These are phyloP conservation scores for Diaporthe capsici DNA, from an alignment of 2,329 filamentous ascomycete genomes.

Conservation along the genomic window DNA sequence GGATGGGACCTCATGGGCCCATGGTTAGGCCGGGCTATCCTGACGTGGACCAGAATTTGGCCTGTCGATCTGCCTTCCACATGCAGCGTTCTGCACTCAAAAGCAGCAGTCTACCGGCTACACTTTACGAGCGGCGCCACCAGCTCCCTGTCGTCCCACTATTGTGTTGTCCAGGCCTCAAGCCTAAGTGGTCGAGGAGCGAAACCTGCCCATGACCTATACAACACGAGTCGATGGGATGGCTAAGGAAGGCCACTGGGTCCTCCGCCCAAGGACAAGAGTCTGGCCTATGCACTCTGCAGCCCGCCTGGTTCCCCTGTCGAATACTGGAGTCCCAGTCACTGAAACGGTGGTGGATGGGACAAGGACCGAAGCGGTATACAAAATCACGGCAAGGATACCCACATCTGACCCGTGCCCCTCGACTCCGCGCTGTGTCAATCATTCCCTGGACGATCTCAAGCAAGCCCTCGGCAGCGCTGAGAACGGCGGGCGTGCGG, in stretches of 20 bases:
- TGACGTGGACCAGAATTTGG: slow-evolving; percentile 6
- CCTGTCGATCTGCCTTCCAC: slow-evolving; percentile 13
- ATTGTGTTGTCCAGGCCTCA: background rate
- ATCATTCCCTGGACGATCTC: slow-evolving; percentile 8
- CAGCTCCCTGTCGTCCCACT: slow-evolving; percentile 13
- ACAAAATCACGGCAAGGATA: slow-evolving; percentile 18
- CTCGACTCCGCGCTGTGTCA: slow-evolving; percentile 13
- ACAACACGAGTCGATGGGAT: background rate
- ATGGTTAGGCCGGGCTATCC: background rate
- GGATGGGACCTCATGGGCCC: background rate
- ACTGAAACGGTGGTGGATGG: slow-evolving; percentile 11
- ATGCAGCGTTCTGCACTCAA: background rate
- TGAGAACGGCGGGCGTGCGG: slow-evolving; percentile 12
- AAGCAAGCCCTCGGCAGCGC: slow-evolving; percentile 13
- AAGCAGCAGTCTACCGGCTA: background rate
- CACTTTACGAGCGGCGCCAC: background rate
- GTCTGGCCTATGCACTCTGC: slow-evolving; percentile 9
- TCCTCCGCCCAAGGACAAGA: background rate
- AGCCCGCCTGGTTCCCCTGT: slow-evolving; percentile 8
- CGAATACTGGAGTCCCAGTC: slow-evolving; percentile 9
- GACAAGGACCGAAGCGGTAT: slow-evolving; percentile 8
- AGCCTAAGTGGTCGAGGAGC: slow-evolving; percentile 13
- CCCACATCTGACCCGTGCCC: slow-evolving; percentile 14
- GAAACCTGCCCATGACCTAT: slow-evolving; percentile 16
- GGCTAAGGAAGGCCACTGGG: slow-evolving; percentile 1